Evolutionary conservation across 257 asterid species (phyloP), one percentile per base, ranked within the genome.

Genomic region (Nicotiana noctiflora): DNA sequence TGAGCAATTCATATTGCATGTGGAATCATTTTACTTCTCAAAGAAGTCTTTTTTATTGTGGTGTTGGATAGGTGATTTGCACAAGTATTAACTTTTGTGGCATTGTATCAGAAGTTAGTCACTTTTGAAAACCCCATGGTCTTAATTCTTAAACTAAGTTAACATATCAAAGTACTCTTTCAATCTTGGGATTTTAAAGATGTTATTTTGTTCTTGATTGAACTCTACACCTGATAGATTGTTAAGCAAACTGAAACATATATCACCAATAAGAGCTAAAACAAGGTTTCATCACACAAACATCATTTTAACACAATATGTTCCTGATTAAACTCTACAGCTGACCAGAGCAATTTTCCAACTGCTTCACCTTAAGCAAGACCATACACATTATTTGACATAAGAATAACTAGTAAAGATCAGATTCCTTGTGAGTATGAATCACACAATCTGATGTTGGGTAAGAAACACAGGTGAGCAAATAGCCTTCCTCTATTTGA

Each of bases 371-470:
- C 78, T 14, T 23, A 44, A 44, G 11, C 32, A 68, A 80, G 56
- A 53, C 56, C 27, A 70, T n/a, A 32, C 82, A 27, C 57, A 70
- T 15, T 59, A 81, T 80, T 75, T 56, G 56, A 80, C 18, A 27
- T 79, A 62, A 12, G 2, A 10, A 60, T 7, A 37, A 82, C 86
- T 83, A 89, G 84, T 90, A 94, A 49, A 93, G 90, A 72, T 93
- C 97, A 81, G 84, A 68, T 84, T 94, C 97, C 87, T 91, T 92
- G 88, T 92, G 98, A 61, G 95, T 89, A 86, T 91, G 94, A 80
- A 93, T 92, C 83, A 87, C 98, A 80, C 96, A 89, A 83, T 92
- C 98, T 1, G 91, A 29, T 51, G 96, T 90, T 19, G 97, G 97
- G 88, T 94, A 92, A 5, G 97, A 86, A 62, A 92, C 89, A n/a